Evolutionary conservation across 2,329 filamentous ascomycete species (phyloP).

Genomic region (Talaromyces piceae): DNA sequence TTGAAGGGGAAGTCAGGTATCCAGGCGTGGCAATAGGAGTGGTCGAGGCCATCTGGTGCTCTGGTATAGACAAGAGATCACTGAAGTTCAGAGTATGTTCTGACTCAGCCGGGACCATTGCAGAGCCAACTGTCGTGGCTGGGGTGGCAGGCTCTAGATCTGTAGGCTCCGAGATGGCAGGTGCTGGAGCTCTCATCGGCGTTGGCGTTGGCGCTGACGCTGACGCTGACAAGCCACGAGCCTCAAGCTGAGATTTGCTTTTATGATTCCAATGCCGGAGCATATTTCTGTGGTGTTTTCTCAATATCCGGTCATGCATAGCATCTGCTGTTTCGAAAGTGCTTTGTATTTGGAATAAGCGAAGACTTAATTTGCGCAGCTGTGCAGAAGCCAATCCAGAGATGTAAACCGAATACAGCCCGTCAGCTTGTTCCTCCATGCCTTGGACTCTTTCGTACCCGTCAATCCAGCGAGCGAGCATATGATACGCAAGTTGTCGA

Average conservation of each 20-base stretch:
- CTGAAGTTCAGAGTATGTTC: slow-evolving; percentile 32
- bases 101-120: slow-evolving; percentile 19
- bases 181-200: too few relatives aligned
- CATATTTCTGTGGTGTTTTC: slow-evolving; percentile 50
- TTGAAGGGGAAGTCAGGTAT: slow-evolving; percentile 40
- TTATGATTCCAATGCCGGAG: slow-evolving; percentile 49
- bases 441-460: slow-evolving; percentile 25
- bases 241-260: slow-evolving; percentile 25
- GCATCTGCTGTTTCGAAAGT: slow-evolving; percentile 47
- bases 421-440: slow-evolving; percentile 38
- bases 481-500: slow-evolving; percentile 30
- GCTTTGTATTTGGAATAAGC: slow-evolving; percentile 48
- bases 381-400: slow-evolving; percentile 40
- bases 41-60: slow-evolving; percentile 22
- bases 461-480: slow-evolving; percentile 32
- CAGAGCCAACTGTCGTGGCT: slow-evolving; percentile 21
- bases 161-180: neutral
- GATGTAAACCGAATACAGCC: slow-evolving; percentile 40
- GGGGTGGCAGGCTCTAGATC: slow-evolving; percentile 22
- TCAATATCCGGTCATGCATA: slow-evolving; percentile 45
- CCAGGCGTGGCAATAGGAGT: slow-evolving; percentile 35
- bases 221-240: slow-evolving; percentile 16
- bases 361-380: slow-evolving; percentile 52
- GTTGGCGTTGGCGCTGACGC: too few relatives aligned
- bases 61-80: slow-evolving; percentile 26